phyloP scores from a whole-genome alignment of 495 filamentous ascomycete genomes.

The Penicillium maclennaniae region DNA sequence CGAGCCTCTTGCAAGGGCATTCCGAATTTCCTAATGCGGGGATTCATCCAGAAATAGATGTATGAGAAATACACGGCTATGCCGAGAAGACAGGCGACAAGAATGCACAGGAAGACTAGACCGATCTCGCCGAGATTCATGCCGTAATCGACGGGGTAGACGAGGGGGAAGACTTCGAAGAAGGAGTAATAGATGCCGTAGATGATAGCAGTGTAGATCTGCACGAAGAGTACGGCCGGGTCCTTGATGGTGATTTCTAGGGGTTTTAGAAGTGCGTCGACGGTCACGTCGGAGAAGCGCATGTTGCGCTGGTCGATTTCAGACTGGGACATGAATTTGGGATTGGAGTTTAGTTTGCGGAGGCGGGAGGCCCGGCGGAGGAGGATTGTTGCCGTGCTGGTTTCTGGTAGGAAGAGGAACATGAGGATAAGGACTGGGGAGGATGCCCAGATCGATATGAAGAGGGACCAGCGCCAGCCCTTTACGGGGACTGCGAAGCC shows the following conservation, averaged over 20 bases:
- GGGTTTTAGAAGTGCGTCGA: slow-evolving; percentile 60
- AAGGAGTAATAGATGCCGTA: slow-evolving; percentile 69
- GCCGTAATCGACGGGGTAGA: slow-evolving; percentile 59
- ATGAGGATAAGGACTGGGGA: slow-evolving; percentile 45
- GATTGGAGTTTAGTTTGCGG: slow-evolving; percentile 40
- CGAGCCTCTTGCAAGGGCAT: slow-evolving; percentile 49
- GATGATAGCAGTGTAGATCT: slow-evolving; percentile 58
- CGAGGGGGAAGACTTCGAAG: slow-evolving; percentile 73
- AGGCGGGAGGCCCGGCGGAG: slow-evolving; percentile 54
- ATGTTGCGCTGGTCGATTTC: slow-evolving; percentile 52
- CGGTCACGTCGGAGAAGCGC: slow-evolving; percentile 40
- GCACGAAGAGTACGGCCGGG: slow-evolving; percentile 58
- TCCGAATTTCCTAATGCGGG: slow-evolving; percentile 40
- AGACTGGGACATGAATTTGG: slow-evolving; percentile 42
- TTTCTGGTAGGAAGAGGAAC: slow-evolving; percentile 56
- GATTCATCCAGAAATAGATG: slow-evolving; percentile 51
- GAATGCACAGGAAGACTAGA: slow-evolving; percentile 61
- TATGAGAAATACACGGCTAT: slow-evolving; percentile 51
- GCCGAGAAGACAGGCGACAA: slow-evolving; percentile 53
- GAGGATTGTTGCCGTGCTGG: slow-evolving; percentile 53
- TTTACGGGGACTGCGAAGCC: slow-evolving; percentile 57
- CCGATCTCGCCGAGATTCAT: slow-evolving; percentile 61
- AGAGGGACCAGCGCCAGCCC: slow-evolving; percentile 55
- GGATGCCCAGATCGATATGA: slow-evolving; percentile 48
- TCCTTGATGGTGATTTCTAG: slow-evolving; percentile 61